Conservation (phyloP, 2,329 filamentous ascomycete genomes). For the Amauroascus verrucosus region DNA sequence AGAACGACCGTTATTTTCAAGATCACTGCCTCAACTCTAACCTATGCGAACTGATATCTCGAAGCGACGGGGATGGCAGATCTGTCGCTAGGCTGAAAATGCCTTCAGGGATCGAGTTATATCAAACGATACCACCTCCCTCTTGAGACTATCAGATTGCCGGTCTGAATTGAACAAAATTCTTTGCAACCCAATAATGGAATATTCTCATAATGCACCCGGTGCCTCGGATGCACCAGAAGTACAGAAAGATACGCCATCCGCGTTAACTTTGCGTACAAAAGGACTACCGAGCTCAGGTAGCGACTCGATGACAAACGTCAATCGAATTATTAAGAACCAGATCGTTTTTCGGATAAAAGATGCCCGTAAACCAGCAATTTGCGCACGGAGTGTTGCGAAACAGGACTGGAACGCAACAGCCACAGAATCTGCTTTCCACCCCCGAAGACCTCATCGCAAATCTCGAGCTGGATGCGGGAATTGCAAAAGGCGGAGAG, state of each 20-base stretch:
- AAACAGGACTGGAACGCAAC: neutral
- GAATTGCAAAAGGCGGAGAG: conserved; percentile 28
- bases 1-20: neutral
- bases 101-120: neutral
- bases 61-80: neutral
- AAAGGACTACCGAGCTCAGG: neutral
- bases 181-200: neutral
- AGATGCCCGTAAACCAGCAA: conserved; percentile 5
- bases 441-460: conserved; percentile 26
- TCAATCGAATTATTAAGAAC: conserved; percentile 15
- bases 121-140: neutral
- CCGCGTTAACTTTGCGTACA: neutral
- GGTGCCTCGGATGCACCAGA: neutral
- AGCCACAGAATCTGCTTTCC: conserved; percentile 18
- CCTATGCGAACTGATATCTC: neutral
- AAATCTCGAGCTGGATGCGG: conserved; percentile 29
- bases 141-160: neutral
- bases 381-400: neutral
- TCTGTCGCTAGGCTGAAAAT: neutral
- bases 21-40: neutral
- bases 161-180: neutral
- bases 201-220: neutral
- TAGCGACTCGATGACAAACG: neutral
- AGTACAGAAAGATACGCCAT: neutral
- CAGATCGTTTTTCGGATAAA: conserved; percentile 18